These are phyloP conservation scores for Sequoia sempervirens DNA, from an alignment of 75 land plant species.

Conservation along the genomic window DNA sequence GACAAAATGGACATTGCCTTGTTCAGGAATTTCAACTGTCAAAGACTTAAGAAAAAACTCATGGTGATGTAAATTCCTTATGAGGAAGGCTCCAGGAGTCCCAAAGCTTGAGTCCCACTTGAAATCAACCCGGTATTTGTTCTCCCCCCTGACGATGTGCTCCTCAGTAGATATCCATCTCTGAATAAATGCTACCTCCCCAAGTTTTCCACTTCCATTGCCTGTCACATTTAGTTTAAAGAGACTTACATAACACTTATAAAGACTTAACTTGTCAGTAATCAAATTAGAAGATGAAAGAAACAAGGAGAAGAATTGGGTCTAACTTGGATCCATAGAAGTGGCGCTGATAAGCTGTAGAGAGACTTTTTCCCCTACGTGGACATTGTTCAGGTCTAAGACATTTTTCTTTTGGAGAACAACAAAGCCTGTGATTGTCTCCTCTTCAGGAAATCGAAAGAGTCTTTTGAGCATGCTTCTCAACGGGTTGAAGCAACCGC, in stretches of 20 bases:
- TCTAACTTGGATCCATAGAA: neutral
- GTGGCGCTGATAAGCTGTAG: conserved; percentile 9
- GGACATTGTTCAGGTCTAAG: neutral
- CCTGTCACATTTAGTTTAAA: neutral
- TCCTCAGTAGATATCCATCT: neutral
- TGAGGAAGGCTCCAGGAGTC: conserved; percentile 14
- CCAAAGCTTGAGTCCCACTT: conserved; percentile 10
- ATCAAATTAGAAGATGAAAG: neutral
- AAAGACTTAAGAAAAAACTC: conserved; percentile 19
- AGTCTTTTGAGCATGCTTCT: neutral
- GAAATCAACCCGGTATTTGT: conserved; percentile 1
- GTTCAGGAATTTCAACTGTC: conserved; percentile 4
- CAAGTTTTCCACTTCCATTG: neutral
- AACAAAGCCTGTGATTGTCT: neutral
- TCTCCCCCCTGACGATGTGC: neutral
- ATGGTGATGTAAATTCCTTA: conserved; percentile 1
- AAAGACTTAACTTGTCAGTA: too few species aligned
- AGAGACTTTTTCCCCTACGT: neutral
- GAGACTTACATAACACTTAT: neutral
- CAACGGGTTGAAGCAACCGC: neutral
- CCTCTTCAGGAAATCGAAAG: neutral
- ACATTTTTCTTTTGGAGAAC: neutral
- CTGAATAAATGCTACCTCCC: neutral
- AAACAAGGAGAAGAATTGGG: neutral
- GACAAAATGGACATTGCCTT: conserved; percentile 3